Evolutionary conservation across 148 eudicot genomes (phyloP).

Genomic region (Camellia japonica): DNA sequence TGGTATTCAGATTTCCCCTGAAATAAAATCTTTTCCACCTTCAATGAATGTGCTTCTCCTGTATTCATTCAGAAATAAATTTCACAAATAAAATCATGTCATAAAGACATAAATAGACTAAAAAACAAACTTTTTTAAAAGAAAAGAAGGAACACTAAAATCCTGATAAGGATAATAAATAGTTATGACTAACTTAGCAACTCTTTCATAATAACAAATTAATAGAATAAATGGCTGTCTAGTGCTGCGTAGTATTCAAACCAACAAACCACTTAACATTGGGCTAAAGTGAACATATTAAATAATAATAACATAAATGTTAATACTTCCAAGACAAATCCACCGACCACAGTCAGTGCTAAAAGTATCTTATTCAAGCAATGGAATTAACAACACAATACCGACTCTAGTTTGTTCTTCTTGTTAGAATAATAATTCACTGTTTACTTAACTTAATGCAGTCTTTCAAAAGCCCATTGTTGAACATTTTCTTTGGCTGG

Average conservation of each 20-base stretch:
- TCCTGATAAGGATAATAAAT: not conserved
- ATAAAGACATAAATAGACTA: not conserved
- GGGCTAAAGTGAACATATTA: not conserved
- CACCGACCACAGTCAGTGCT: no score
- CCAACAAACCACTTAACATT: not conserved
- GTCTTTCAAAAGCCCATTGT: not conserved
- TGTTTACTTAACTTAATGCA: not conserved
- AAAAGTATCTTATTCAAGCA: no score
- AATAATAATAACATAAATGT: no score
- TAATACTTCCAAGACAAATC: no score
- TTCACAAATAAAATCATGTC: not conserved
- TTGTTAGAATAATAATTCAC: not conserved
- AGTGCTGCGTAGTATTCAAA: not conserved
- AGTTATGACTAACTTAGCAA: not conserved
- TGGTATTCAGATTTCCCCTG: conserved; percentile 75
- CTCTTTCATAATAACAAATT: not conserved
- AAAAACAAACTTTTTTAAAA: not conserved
- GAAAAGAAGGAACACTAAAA: not conserved
- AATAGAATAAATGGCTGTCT: not conserved
- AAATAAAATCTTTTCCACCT: conserved; percentile 77
- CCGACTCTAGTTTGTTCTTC: no score
- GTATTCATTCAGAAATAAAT: conserved; percentile 5
- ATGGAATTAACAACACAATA: no score
- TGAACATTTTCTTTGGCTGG: not conserved
- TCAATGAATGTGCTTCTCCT: conserved; percentile 95